Evolutionary conservation across 345 rosid species (phyloP).

Genomic region (thale cress (Arabidopsis thaliana)): TAIR10.1 NC_003076.8:3867501-3868000

Average conservation of each 20-base stretch:
- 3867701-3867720: background rate
- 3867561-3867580: background rate
- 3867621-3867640: too few species aligned
- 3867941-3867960: too few species aligned
- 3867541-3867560: background rate
- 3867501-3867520: background rate
- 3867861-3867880: background rate
- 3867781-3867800: background rate
- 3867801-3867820: background rate
- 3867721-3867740: background rate
- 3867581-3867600: background rate
- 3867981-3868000: background rate
- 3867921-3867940: slow-evolving; percentile 1
- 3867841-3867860: background rate
- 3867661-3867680: background rate
- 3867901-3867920: background rate
- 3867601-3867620: background rate
- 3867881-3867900: background rate
- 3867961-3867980: background rate
- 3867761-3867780: background rate
- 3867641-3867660: background rate
- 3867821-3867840: background rate
- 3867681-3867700: background rate
- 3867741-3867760: background rate
- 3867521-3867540: background rate